A percentile compares a stretch with the other conserved stretches of the same genome.
phyloP scores from a whole-genome alignment of 331 rosid genomes.

The Spiraea crenata region DNA sequence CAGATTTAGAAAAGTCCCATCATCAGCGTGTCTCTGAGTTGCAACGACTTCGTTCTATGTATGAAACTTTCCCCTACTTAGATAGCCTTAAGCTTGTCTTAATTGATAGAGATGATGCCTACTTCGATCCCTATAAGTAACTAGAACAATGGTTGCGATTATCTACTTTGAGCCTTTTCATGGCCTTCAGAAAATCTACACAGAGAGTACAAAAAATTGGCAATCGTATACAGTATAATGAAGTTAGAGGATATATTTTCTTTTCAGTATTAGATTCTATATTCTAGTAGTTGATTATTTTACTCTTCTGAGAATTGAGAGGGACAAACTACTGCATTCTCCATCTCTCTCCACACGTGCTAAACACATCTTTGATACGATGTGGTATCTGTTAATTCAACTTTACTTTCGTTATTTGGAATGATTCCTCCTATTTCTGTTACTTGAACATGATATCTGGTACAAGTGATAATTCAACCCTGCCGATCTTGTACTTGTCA shows the following conservation, averaged over 20 bases:
- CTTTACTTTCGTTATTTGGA: background rate
- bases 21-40: slow-evolving; percentile 93
- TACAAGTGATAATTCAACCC: too few relatives aligned
- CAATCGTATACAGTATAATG: background rate
- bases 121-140: background rate
- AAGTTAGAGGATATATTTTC: background rate
- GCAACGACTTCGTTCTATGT: slow-evolving; percentile 93
- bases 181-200: slow-evolving; percentile 2
- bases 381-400: slow-evolving; percentile 5
- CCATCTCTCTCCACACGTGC: too few relatives aligned
- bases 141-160: background rate
- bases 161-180: background rate
- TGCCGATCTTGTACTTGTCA: slow-evolving; percentile 2
- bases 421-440: background rate
- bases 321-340: background rate
- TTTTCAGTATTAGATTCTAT: background rate
- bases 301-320: background rate
- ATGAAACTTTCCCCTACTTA: slow-evolving; percentile 25
- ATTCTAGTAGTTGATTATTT: background rate
- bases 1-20: slow-evolving; percentile 94
- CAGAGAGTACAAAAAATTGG: background rate
- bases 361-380: background rate
- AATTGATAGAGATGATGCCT: background rate
- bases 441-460: background rate
- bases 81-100: background rate